Base-by-base conservation (phyloP, 768 basidiomycete species). In the Tulasnella sp. region DNA sequence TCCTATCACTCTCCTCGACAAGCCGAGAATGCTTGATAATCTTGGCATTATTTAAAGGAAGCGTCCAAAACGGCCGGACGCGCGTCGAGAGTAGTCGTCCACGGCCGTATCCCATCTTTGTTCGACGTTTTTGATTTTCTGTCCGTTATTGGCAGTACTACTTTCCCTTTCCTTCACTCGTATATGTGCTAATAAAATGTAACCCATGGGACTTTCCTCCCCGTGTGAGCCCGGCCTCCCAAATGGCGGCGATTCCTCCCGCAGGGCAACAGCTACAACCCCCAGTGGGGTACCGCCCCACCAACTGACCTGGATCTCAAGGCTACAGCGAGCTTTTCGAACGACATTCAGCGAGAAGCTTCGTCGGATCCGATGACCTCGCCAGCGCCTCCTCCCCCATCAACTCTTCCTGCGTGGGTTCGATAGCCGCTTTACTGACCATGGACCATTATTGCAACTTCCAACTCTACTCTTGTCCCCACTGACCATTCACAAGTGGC, bases 341-440 rank as follows among this genome's bases (percentile, higher is more conserved):
- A 14, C 60, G 22, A 64, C 24, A 4, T 24, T 28, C n/a, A 4
- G 9, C n/a, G 9, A 8, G 31, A n/a, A 28, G 24, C n/a, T 3
- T 64, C 60, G 31, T 64, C 60, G 24, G 60, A n/a, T 64, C 18
- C 60, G 31, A n/a, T 64, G n/a, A 64, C 60, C 60, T 64, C 60
- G 11, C 22, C 60, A 8, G 60, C 60, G 4, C 5, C 18, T 64
- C 60, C 60, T 28, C 60, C 60, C 6, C 60, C 60, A 6, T 64
- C 60, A 11, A 14, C 60, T 6, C 31, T 20, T 28, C 60, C 60
- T 8, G 4, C 60, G 4, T 64, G 60, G 48, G 16, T 50, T 7
- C 48, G 16, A n/a, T n/a, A n/a, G n/a, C n/a, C n/a, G n/a, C n/a
- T n/a, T n/a, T n/a, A n/a, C n/a, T n/a, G n/a, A n/a, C n/a, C n/a